Evolutionary conservation across 306 rosid genomes (phyloP).

Genomic region (Casuarina equisetifolia): DNA sequence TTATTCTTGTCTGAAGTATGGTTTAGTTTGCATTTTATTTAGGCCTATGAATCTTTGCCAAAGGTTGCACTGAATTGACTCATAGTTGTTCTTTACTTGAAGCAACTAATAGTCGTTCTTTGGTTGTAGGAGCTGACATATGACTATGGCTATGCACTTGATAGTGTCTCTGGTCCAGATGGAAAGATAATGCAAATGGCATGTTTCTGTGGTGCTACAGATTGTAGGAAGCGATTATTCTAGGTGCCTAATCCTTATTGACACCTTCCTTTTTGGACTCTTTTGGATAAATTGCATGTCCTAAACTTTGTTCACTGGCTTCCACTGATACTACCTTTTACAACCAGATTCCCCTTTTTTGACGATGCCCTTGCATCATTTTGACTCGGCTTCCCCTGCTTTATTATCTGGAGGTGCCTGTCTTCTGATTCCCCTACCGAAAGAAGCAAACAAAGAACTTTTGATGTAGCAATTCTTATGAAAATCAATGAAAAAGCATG

Average conservation of each 20-base stretch:
- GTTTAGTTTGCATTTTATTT: not conserved
- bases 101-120: constrained; percentile 4
- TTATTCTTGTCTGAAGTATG: not conserved
- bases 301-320: not conserved
- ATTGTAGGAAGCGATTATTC: constrained; percentile 73
- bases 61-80: not conserved
- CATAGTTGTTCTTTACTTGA: not conserved
- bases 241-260: constrained; percentile 25
- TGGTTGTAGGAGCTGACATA: constrained; percentile 78
- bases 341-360: not conserved
- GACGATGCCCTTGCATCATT: not conserved
- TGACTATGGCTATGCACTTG: constrained; percentile 90
- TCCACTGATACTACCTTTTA: not conserved
- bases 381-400: constrained; percentile 18
- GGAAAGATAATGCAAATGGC: constrained; percentile 76
- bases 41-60: not conserved
- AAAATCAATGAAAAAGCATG: constrained; percentile 22
- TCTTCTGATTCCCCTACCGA: constrained; percentile 15
- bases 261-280: not conserved
- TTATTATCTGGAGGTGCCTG: constrained; percentile 13
- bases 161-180: constrained; percentile 74
- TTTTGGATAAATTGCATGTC: not conserved
- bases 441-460: constrained; percentile 7
- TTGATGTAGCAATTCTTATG: constrained; percentile 16
- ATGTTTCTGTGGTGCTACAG: constrained; percentile 91